Evolutionary conservation across 2,329 filamentous ascomycete genomes (phyloP), one percentile per base, ranked within the genome.

Genomic region (Colletotrichum camelliae): DNA sequence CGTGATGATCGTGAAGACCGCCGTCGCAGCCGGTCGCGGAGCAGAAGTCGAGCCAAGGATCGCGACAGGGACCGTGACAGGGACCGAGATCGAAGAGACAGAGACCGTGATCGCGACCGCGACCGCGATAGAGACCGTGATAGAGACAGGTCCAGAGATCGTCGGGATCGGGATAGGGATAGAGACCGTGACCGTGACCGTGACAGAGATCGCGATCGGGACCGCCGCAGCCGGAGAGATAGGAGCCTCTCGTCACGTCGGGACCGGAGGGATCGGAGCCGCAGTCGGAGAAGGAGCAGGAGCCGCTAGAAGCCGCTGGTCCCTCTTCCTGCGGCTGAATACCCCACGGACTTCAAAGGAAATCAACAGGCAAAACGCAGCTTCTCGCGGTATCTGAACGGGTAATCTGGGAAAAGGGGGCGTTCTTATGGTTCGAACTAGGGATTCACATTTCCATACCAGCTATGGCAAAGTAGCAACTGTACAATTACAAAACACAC

Each of bases 21-120:
- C 27, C 81, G 83, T 27, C 80, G 83, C 39, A 86, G 83, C 71
- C 81, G 82, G 37, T 85, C 85, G 55, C 80, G 82, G 18, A 84
- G 82, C 76, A 80, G 84, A 16, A 84, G 82, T 55, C 82, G 82
- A 37, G 82, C 81, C 24, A 80, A 83, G n/a, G 80, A 82, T 33
- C 77, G 83, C 8, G 81, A 82, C 55, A 75, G 83, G 12, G 81
- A 84, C 13, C 75, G 83, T 5, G 81, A 80, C 37, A 77, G 80
- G n/a, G 80, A 82, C 12, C 76, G 80, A 61, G 80, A 77, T 33
- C 77, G 79, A 21, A 78, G 79, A 21, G 80, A 82, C 12, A 77
- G 80, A 65, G 80, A 78, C 35, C 78, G 79, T 9, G 79, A 82
- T 64, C 35, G 61, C 13, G 61, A 64, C 61, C 79, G 82, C 6